phyloP scores from a whole-genome alignment of 345 rosid species.

The Eucalyptus camaldulensis region DNA sequence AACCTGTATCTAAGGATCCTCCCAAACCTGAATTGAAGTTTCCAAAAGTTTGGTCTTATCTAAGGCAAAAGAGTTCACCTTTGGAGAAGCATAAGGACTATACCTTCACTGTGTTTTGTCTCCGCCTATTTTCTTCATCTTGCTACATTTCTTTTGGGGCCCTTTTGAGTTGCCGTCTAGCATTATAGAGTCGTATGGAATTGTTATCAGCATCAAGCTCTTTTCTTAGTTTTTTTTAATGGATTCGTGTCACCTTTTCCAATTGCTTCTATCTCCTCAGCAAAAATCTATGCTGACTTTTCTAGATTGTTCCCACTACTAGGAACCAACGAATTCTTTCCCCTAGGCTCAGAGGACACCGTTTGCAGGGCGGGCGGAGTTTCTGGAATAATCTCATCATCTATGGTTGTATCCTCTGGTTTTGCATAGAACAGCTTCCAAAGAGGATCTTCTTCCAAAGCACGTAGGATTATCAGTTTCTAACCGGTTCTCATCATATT shows the following conservation, averaged over 20 bases:
- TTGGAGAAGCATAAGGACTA: background rate
- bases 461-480: no score
- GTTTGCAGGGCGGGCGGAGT: accelerated
- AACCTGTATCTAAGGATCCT: background rate
- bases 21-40: background rate
- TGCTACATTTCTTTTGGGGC: no score
- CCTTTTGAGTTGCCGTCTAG: no score
- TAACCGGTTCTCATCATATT: no score
- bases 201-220: background rate
- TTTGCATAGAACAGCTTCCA: background rate
- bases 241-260: accelerated
- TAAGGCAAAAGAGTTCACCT: background rate
- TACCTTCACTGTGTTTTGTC: background rate
- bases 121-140: background rate
- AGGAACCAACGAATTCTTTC: background rate
- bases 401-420: background rate
- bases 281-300: background rate
- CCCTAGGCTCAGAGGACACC: background rate
- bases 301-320: background rate
- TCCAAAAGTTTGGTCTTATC: background rate
- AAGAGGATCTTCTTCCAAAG: background rate
- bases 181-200: no score
- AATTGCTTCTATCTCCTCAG: background rate
- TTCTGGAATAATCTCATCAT: background rate
- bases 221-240: background rate